Evolutionary conservation across 257 asterid species (phyloP).

Genomic region (Phtheirospermum japonicum): DNA sequence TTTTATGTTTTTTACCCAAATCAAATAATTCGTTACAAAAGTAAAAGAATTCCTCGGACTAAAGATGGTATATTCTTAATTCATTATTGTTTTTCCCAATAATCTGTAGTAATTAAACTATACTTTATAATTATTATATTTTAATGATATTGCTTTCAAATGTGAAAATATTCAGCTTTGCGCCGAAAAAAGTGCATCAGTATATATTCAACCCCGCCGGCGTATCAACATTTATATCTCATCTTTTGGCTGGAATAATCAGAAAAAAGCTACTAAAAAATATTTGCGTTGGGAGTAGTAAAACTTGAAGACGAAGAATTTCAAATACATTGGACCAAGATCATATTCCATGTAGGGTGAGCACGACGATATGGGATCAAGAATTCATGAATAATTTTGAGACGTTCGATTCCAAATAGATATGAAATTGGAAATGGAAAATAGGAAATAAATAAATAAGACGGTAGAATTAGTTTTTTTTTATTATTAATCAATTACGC

Average conservation of each 20-base stretch:
- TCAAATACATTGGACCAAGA: too few species aligned
- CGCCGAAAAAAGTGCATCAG: slow-evolving; percentile 37
- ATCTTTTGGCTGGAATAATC: slow-evolving; percentile 21
- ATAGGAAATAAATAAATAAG: too few species aligned
- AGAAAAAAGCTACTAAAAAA: slow-evolving; percentile 24
- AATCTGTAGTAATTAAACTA: not conserved
- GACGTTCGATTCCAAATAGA: too few species aligned
- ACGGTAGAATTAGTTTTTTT: too few species aligned
- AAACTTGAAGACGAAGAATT: slow-evolving; percentile 28
- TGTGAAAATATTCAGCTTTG: slow-evolving; percentile 27
- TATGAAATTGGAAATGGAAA: too few species aligned
- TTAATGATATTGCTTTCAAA: slow-evolving; percentile 14
- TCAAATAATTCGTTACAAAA: slow-evolving; percentile 10
- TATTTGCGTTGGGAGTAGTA: slow-evolving; percentile 11
- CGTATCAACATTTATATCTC: slow-evolving; percentile 34
- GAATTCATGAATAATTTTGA: too few species aligned
- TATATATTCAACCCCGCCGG: slow-evolving; percentile 26
- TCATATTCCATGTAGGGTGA: too few species aligned
- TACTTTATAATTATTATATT: not conserved
- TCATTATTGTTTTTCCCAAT: not conserved
- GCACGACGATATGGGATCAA: too few species aligned
- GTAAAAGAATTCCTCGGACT: not conserved
- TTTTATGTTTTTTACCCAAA: not conserved
- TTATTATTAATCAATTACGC: too few species aligned
- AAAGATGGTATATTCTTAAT: not conserved